These are phyloP conservation scores for Leccinum boreale DNA, from an alignment of 768 basidiomycete genomes.

Conservation along the genomic window DNA sequence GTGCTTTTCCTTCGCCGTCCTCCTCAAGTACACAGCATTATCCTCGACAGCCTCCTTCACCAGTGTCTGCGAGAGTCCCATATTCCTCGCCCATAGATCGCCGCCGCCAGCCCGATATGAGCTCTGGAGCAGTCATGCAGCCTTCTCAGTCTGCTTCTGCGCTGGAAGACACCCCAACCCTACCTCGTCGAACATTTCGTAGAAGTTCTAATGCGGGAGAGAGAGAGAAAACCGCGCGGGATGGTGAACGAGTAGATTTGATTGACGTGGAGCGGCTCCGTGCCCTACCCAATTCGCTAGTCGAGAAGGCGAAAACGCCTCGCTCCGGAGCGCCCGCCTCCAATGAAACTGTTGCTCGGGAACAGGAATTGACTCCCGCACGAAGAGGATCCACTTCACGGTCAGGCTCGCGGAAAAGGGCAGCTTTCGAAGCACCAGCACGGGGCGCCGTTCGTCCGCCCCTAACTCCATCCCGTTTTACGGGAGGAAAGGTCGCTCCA, in stretches of 20 bases:
- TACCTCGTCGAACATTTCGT: slow-evolving; percentile 25
- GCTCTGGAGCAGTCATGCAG: slow-evolving; percentile 19
- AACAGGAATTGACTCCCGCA: slow-evolving; percentile 14
- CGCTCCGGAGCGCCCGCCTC: slow-evolving; percentile 18
- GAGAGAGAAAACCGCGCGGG: slow-evolving; percentile 22
- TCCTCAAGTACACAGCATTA: slow-evolving; percentile 37
- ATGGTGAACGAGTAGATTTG: slow-evolving; percentile 22
- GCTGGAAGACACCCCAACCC: slow-evolving; percentile 29
- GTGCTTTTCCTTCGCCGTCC: slow-evolving; percentile 33
- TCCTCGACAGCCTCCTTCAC: slow-evolving; percentile 37
- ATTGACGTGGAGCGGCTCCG: slow-evolving; percentile 22
- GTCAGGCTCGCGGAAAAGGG: slow-evolving; percentile 20
- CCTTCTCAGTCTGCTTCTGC: slow-evolving; percentile 28
- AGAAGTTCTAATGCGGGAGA: slow-evolving; percentile 28
- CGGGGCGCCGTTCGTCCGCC: slow-evolving; percentile 11
- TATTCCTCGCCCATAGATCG: slow-evolving; percentile 24
- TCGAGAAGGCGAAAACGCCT: slow-evolving; percentile 15
- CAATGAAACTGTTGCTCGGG: slow-evolving; percentile 20
- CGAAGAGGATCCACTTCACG: slow-evolving; percentile 16
- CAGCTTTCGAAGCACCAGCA: background rate
- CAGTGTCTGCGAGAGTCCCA: slow-evolving; percentile 28
- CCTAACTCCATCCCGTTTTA: slow-evolving; percentile 9
- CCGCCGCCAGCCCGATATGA: slow-evolving; percentile 25
- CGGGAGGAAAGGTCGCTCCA: slow-evolving; percentile 28
- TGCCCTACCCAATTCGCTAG: slow-evolving; percentile 8